Evolutionary conservation across 768 basidiomycete genomes (phyloP).

Genomic region (Boletus rubroflammeus): DNA sequence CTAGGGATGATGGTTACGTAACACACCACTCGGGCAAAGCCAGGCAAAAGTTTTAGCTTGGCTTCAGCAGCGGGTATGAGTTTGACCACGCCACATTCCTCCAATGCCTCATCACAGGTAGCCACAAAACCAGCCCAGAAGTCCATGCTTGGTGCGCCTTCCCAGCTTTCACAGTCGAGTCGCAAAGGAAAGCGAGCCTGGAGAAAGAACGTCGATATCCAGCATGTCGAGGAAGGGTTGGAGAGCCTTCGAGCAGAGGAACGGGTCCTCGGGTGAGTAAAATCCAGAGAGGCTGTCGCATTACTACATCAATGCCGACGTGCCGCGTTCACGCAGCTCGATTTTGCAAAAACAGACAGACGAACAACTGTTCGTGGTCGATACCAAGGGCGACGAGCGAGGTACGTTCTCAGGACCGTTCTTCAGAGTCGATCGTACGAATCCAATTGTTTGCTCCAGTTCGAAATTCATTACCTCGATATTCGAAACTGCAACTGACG

Average conservation of each 20-base stretch:
- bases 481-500: slow-evolving; percentile 50
- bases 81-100: neutral
- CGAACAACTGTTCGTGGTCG: slow-evolving; percentile 75
- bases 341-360: slow-evolving; percentile 65
- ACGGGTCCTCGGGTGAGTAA: slow-evolving; percentile 66
- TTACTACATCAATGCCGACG: neutral
- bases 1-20: slow-evolving; percentile 7
- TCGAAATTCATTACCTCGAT: slow-evolving; percentile 54
- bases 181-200: slow-evolving; percentile 91
- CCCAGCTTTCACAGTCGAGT: slow-evolving; percentile 53
- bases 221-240: slow-evolving; percentile 69
- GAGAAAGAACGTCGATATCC: slow-evolving; percentile 90
- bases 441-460: slow-evolving; percentile 36
- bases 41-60: neutral
- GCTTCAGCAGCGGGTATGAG: slow-evolving; percentile 5
- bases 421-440: neutral
- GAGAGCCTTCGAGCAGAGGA: slow-evolving; percentile 82
- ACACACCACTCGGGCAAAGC: neutral
- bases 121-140: slow-evolving; percentile 9
- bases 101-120: slow-evolving; percentile 1
- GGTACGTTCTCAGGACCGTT: slow-evolving; percentile 36
- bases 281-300: fast-evolving
- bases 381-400: slow-evolving; percentile 73
- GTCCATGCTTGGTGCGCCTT: slow-evolving; percentile 25
- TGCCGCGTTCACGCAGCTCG: slow-evolving; percentile 38